A percentile compares a stretch with the other conserved stretches of the same genome.
These are phyloP conservation scores for Pleurotus citrinopileatus DNA, from an alignment of 768 basidiomycete genomes.

Conservation along the genomic window DNA sequence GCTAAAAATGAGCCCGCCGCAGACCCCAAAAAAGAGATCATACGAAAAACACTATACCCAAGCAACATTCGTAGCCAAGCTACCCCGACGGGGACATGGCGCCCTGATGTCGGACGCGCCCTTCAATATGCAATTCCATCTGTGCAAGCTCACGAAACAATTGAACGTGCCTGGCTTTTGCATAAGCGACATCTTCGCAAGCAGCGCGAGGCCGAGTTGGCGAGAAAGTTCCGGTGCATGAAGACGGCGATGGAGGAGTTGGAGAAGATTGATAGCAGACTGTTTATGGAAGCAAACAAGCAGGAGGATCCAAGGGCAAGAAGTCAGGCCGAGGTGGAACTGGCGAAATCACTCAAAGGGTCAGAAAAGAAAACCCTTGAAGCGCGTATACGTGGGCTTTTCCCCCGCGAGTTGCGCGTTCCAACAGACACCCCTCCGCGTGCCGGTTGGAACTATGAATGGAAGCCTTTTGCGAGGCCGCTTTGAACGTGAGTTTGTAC, in stretches of 20 bases:
- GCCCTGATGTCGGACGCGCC: slow-evolving; percentile 73
- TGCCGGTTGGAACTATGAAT: slow-evolving; percentile 86
- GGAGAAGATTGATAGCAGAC: slow-evolving; percentile 48
- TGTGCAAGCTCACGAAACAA: slow-evolving; percentile 86
- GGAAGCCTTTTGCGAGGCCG: slow-evolving; percentile 63
- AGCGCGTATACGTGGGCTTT: slow-evolving; percentile 74
- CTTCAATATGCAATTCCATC: slow-evolving; percentile 86
- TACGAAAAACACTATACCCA: slow-evolving; percentile 82
- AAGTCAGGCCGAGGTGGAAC: slow-evolving; percentile 52
- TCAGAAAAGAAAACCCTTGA: slow-evolving; percentile 71
- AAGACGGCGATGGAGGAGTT: slow-evolving; percentile 82
- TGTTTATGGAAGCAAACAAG: slow-evolving; percentile 72
- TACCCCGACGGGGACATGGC: slow-evolving; percentile 66
- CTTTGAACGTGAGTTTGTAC: slow-evolving; percentile 24
- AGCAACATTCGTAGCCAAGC: slow-evolving; percentile 58
- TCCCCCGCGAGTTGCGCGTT: slow-evolving; percentile 83
- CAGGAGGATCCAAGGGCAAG: slow-evolving; percentile 58
- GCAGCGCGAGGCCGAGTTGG: slow-evolving; percentile 62
- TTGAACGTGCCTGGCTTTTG: slow-evolving; percentile 87
- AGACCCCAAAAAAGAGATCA: slow-evolving; percentile 68
- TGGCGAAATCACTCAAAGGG: slow-evolving; percentile 58
- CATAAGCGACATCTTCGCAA: slow-evolving; percentile 75
- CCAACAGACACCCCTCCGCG: slow-evolving; percentile 84
- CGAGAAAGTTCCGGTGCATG: slow-evolving; percentile 82
- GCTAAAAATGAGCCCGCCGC: slow-evolving; percentile 36